These are phyloP conservation scores for Phaffomyces opuntiae DNA, from an alignment of 805 yeast genomes.

Conservation along the genomic window DNA sequence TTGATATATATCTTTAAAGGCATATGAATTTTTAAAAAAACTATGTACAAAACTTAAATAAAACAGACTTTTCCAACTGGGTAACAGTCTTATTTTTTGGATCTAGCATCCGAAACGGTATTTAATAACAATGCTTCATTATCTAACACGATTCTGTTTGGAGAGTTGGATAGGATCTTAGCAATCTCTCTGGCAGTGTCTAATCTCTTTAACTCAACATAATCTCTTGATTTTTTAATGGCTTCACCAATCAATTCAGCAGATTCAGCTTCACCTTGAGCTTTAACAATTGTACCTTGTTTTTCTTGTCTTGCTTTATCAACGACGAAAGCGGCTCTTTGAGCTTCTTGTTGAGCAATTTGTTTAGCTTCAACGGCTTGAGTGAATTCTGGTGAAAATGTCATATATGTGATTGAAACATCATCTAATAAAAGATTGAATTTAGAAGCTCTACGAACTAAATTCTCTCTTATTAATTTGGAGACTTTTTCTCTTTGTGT, in stretches of 20 bases:
- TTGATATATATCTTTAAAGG: neutral
- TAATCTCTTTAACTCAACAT: conserved; percentile 92
- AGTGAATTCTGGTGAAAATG: conserved; percentile 96
- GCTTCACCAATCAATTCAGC: conserved; percentile 99
- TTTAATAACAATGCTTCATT: conserved; percentile 87
- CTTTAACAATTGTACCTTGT: conserved; percentile 93
- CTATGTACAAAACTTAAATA: too few relatives aligned
- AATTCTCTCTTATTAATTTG: conserved; percentile 80
- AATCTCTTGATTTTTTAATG: conserved; percentile 90
- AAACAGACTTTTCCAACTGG: too few relatives aligned
- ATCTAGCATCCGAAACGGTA: conserved; percentile 75
- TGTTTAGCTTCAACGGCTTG: conserved; percentile 98
- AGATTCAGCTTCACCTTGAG: conserved; percentile 97
- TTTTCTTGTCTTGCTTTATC: conserved; percentile 97
- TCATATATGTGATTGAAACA: conserved; percentile 94
- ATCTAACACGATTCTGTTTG: conserved; percentile 86
- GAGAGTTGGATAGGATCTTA: conserved; percentile 71
- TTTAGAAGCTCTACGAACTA: conserved; percentile 84
- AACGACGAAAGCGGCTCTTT: conserved; percentile 94
- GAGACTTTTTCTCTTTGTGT: conserved; percentile 99
- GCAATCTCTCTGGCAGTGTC: conserved; percentile 98
- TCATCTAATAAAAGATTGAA: conserved; percentile 88
- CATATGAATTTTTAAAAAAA: neutral
- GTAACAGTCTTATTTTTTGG: conserved; percentile 18
- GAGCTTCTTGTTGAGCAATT: conserved; percentile 99